Percentiles rank a stretch among this genome's conserved stretches.
Conservation (phyloP, 495 filamentous ascomycete genomes). For the Aspergillus homomorphus region DNA sequence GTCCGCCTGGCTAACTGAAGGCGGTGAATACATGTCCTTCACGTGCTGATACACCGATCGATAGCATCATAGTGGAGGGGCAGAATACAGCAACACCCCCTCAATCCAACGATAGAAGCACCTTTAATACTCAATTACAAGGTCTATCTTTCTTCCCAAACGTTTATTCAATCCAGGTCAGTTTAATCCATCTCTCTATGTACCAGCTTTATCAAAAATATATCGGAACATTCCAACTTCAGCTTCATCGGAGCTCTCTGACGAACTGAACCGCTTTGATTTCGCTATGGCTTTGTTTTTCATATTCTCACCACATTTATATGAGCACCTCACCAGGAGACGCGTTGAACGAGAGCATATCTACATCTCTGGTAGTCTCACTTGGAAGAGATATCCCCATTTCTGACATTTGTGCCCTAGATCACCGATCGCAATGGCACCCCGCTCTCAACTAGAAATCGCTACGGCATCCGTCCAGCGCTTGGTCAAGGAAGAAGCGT, state of each 20-base stretch:
- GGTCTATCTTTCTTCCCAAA: neutral
- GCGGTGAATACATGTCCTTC: neutral
- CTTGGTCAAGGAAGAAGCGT: constrained; percentile 85
- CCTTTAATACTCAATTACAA: neutral
- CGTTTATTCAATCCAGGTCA: neutral
- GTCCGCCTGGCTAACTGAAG: neutral
- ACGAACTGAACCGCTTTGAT: too few species aligned
- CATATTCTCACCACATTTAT: neutral
- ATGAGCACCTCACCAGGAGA: constrained; percentile 3
- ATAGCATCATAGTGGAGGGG: neutral
- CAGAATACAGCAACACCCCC: neutral
- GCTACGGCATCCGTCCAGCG: constrained; percentile 71
- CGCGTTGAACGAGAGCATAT: too few species aligned
- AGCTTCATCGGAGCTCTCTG: neutral
- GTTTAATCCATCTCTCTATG: neutral
- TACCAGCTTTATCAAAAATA: too few species aligned
- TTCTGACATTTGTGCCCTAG: neutral
- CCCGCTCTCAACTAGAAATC: constrained; percentile 69
- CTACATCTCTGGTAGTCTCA: neutral
- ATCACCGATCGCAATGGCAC: constrained; percentile 53
- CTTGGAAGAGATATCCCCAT: neutral
- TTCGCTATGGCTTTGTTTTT: neutral
- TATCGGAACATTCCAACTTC: neutral
- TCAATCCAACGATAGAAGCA: neutral
- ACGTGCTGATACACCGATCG: neutral